Conservation (phyloP, 2,329 filamentous ascomycete species). For the Allantophomopsis lycopodina region DNA sequence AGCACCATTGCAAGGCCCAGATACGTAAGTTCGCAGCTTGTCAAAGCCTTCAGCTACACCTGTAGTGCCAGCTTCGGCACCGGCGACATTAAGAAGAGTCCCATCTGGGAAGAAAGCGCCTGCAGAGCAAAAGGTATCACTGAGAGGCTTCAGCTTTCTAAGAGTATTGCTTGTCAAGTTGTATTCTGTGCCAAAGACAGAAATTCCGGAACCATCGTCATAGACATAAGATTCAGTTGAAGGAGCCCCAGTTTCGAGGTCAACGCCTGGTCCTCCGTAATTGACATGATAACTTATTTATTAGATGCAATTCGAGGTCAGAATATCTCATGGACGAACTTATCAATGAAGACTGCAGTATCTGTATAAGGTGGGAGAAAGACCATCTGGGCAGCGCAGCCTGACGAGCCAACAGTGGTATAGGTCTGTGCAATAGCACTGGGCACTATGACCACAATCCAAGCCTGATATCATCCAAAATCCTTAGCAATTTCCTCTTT, state of each 20-base stretch:
- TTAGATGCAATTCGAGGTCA: background rate
- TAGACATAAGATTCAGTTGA: background rate
- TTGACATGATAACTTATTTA: too few relatives aligned
- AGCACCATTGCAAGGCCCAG: conserved; percentile 2
- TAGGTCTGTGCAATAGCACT: background rate
- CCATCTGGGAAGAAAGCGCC: conserved; percentile 1
- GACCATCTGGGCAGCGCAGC: conserved; percentile 1
- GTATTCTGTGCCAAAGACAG: conserved; percentile 1
- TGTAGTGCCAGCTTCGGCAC: background rate
- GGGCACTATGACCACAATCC: too few relatives aligned
- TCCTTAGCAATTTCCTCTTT: too few relatives aligned
- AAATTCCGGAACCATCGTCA: background rate
- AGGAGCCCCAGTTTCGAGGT: too few relatives aligned
- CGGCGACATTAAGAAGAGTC: conserved; percentile 1
- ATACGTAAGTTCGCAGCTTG: conserved; percentile 1
- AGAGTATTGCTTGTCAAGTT: background rate
- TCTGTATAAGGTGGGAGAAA: conserved; percentile 1
- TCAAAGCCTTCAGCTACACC: conserved; percentile 1
- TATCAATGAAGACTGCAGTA: conserved; percentile 1
- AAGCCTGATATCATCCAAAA: too few relatives aligned
- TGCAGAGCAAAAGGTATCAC: conserved; percentile 1
- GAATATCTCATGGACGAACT: background rate
- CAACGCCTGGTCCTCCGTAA: too few relatives aligned
- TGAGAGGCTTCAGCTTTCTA: background rate
- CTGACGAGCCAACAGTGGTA: conserved; percentile 1